Evolutionary conservation across 2,329 filamentous ascomycete species (phyloP), one percentile per base, ranked within the genome.

Genomic region (Beauveria bassiana): DNA sequence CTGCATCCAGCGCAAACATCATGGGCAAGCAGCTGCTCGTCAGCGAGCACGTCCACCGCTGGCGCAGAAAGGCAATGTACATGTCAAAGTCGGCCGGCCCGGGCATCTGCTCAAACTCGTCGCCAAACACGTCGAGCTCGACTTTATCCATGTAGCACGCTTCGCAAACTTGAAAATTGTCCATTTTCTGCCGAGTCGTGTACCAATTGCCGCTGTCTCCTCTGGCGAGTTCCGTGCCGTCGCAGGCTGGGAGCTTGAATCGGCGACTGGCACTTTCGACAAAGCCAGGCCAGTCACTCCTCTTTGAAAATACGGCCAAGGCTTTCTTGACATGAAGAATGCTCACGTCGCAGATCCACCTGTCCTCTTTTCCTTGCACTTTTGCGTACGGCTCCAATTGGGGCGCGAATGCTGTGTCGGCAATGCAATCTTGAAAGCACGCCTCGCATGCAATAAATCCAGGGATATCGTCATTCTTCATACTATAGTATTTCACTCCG

Each of bases 391-490:
- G 66, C 0, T 65, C 65, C n/a, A 78, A 76, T 1, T 62, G 66
- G 3, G 63, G 18, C 9, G 72, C 72, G 18, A 76, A 73, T 0
- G 66, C 12, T 0, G 67, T 70, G 0, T 67, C 70, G 1, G 61
- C 65, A 3, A 76, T 62, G 0, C 62, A 55, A 46, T 77, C 73
- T 14, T 74, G 68, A 61, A 72, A 73, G 55, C 76, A 78, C 4
- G 75, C 71, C 34, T 77, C 70, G 34, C 76, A 78, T 0, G 72
- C 65, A 2, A 77, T 65, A 28, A 77, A 70, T 1, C 70, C 70
- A 0, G 68, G 62, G 0, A 75, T 66, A 3, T 71, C 70, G 1
- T 68, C 62, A 5, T 71, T 62, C 2, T 43, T 64, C 62, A 73
- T 66, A 0, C 67, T 62, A 56, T 68, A 74, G 72, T 74, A 78